These are phyloP conservation scores for Cardamine resedifolia DNA, from an alignment of 345 rosid genomes.

Conservation along the genomic window DNA sequence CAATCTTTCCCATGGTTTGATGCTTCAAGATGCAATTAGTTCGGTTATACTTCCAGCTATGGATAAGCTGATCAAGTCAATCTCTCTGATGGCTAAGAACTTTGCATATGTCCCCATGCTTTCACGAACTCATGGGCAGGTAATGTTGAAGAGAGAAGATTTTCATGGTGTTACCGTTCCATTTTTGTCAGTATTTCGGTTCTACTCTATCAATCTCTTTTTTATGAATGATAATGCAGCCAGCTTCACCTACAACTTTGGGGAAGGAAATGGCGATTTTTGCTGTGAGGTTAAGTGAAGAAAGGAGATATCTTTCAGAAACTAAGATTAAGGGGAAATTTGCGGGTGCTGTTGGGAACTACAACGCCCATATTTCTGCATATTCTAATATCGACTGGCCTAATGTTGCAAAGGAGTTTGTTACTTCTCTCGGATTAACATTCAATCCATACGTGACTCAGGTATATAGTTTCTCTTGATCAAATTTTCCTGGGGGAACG, in stretches of 20 bases:
- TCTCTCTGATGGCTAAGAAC: constrained; percentile 60
- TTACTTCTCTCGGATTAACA: constrained; percentile 72
- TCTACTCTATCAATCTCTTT: constrained; percentile 2
- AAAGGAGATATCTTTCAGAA: constrained; percentile 65
- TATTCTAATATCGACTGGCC: constrained; percentile 80
- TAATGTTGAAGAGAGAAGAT: constrained; percentile 30
- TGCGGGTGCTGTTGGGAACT: constrained; percentile 97
- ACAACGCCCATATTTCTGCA: constrained; percentile 88
- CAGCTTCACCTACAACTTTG: constrained; percentile 93
- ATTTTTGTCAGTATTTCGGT: background rate
- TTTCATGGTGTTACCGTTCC: background rate
- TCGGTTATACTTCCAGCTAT: constrained; percentile 65
- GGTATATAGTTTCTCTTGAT: constrained; percentile 42
- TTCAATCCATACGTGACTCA: constrained; percentile 94
- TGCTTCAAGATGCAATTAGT: constrained; percentile 74
- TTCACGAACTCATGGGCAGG: constrained; percentile 99
- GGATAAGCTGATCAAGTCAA: constrained; percentile 66
- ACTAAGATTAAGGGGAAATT: constrained; percentile 85
- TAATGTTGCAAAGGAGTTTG: constrained; percentile 74
- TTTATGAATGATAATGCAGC: constrained; percentile 45
- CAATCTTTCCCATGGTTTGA: constrained; percentile 88
- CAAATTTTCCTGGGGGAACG: background rate
- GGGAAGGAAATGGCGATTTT: constrained; percentile 98
- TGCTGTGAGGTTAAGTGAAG: constrained; percentile 78
- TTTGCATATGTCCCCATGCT: constrained; percentile 81